A percentile compares a stretch with the other conserved stretches of the same genome.
These are phyloP conservation scores for Fusarium bulbicola DNA, from an alignment of 2,329 filamentous ascomycete species.

Conservation along the genomic window DNA sequence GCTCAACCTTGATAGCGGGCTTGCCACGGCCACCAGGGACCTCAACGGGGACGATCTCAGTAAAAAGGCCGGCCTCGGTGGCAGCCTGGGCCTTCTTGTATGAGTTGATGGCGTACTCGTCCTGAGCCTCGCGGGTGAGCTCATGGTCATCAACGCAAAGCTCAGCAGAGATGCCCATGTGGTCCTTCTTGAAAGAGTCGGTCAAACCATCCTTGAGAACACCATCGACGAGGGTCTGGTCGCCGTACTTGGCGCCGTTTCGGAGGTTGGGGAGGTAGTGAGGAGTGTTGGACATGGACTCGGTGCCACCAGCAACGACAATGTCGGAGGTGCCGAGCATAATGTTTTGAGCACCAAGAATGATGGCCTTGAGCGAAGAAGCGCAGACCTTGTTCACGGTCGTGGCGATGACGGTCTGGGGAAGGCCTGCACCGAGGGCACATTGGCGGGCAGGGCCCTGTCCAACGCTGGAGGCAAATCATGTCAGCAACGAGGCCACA, in stretches of 20 bases:
- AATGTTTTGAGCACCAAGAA: constrained; percentile 95
- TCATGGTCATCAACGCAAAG: constrained; percentile 87
- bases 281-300: constrained; percentile 98
- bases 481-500: constrained; percentile 19
- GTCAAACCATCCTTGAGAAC: constrained; percentile 94
- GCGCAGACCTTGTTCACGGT: constrained; percentile 99
- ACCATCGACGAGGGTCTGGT: constrained; percentile 88
- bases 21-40: constrained; percentile 91
- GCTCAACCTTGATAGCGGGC: constrained; percentile 80
- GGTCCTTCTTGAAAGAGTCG: constrained; percentile 94
- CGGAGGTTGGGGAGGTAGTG: constrained; percentile 93
- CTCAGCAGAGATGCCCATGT: constrained; percentile 95
- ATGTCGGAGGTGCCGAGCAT: constrained; percentile 94
- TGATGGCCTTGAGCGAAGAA: constrained; percentile 91
- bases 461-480: constrained; percentile 71
- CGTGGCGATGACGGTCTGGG: constrained; percentile 82
- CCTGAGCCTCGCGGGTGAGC: constrained; percentile 85
- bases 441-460: constrained; percentile 97
- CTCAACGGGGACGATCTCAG: constrained; percentile 90
- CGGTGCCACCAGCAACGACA: constrained; percentile 91
- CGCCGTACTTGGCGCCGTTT: constrained; percentile 90
- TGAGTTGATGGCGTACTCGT: constrained; percentile 93
- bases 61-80: constrained; percentile 82
- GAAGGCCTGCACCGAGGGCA: constrained; percentile 87
- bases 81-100: constrained; percentile 95